Evolutionary conservation across 192 early-diverging fungal genomes (phyloP).

Genomic region (Globomyces pollinis-pini): DNA sequence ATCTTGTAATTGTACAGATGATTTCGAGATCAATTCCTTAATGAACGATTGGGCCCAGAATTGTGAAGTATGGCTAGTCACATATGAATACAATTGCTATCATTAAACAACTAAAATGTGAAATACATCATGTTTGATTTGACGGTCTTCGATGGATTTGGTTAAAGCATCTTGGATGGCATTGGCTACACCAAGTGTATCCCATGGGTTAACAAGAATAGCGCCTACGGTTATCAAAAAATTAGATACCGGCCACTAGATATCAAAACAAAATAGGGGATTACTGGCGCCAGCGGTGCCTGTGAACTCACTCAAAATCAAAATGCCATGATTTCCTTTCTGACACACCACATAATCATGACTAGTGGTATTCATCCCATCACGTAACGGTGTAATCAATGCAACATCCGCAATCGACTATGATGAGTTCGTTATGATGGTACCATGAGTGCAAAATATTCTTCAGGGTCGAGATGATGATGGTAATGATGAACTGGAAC

Average conservation of each 20-base stretch:
- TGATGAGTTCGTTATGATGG: too few species aligned
- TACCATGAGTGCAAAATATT: conserved; percentile 90
- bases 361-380: conserved; percentile 96
- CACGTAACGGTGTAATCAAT: conserved; percentile 83
- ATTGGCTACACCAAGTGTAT: conserved; percentile 76
- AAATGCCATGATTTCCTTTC: conserved; percentile 70
- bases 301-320: conserved; percentile 95
- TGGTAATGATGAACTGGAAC: conserved; percentile 91
- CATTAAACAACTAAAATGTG: background rate
- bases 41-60: conserved; percentile 83
- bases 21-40: conserved; percentile 56
- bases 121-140: conserved; percentile 65
- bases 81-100: conserved; percentile 58
- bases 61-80: conserved; percentile 71
- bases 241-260: conserved; percentile 39
- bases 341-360: conserved; percentile 93
- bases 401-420: conserved; percentile 90
- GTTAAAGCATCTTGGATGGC: conserved; percentile 84
- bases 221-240: conserved; percentile 26
- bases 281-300: conserved; percentile 88
- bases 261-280: too few species aligned
- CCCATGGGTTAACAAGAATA: conserved; percentile 94
- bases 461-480: conserved; percentile 86
- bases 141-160: conserved; percentile 73
- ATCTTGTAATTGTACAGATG: conserved; percentile 31